Conservation (phyloP, 2,329 filamentous ascomycete species). For the Lasiodiplodia hormozganensis region DNA sequence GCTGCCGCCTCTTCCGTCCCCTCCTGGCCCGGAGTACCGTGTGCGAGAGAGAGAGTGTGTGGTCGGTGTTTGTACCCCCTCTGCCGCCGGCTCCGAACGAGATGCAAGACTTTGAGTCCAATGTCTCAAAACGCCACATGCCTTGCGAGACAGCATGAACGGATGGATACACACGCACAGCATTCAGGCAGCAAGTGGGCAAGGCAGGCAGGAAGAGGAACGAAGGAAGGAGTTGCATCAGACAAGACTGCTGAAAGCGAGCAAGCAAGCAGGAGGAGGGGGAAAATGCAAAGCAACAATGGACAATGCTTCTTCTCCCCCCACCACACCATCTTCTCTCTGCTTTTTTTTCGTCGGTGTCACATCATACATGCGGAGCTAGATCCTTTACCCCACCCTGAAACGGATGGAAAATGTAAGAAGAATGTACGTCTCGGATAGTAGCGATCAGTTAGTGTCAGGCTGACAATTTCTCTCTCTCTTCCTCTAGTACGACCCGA, state of each 20-base stretch:
- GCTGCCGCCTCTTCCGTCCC: too few relatives aligned
- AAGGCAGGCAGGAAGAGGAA: not conserved
- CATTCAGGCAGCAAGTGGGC: not conserved
- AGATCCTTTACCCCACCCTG: not conserved
- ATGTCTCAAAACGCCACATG: conserved; percentile 28
- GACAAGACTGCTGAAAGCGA: conserved; percentile 1
- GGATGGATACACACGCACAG: conserved; percentile 1
- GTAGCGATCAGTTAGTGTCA: not conserved
- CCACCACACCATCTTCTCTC: not conserved
- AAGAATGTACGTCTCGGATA: conserved; percentile 9
- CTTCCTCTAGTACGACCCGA: conserved; percentile 2
- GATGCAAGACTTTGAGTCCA: not conserved
- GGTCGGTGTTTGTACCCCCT: not conserved
- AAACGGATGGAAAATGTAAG: not conserved
- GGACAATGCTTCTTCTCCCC: not conserved
- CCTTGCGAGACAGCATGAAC: conserved; percentile 15
- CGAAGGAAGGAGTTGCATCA: not conserved
- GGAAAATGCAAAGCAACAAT: not conserved
- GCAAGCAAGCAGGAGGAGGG: too few relatives aligned
- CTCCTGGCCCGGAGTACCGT: too few relatives aligned
- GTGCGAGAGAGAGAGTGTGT: not conserved
- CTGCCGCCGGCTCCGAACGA: not conserved
- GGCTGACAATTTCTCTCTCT: not conserved
- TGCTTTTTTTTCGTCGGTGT: not conserved
- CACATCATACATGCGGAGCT: not conserved